Base-by-base conservation (phyloP, 2,329 filamentous ascomycete genomes). In the Phaeophleospora eucalypticola region DNA sequence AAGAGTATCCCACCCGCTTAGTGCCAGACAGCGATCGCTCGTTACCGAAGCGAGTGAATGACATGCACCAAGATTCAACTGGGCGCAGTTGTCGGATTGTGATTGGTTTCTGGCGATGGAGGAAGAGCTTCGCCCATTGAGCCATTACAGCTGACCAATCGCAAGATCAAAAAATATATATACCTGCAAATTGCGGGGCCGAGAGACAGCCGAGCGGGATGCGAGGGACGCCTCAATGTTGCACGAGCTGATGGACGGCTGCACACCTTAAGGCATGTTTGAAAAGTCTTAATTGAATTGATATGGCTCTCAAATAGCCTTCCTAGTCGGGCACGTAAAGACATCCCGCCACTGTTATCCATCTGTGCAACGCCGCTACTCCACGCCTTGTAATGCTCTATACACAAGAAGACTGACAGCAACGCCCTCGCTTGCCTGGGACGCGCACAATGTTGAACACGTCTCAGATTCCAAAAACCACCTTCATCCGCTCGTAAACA, bases 401-500 rank as follows among this genome's bases (percentile, higher is more conserved):
- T 29, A 29, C 6, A 29, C 24, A 29, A 29, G 12, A 29, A 29
- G 24, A n/a, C n/a, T n/a, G n/a, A n/a, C n/a, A n/a, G n/a, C n/a
- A 29, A 29, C 24, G 24, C 24, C 24, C 24, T 29, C 24, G 24
- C 24, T 29, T 29, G 24, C 24, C 24, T 12, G 7, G 12, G 24
- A 29, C 24, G 24, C 12, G 12, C 12, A 12, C 24, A 6, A 7
- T 12, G 24, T 29, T 29, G 24, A 29, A 29, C 6, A 29, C 7
- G 27, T 17, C 38, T 50, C 43, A 58, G 12, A 79, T 78, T 7
- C 74, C 74, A 37, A 79, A 65, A 51, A 71, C 76, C 65, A 72
- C 70, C 60, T 85, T 85, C 43, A 76, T 74, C 49, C 82, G 71
- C 64, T 85, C 82, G 61, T 85, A 86, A 15, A 81, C 81, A 62